These are phyloP conservation scores for Dendrobium catenatum DNA, from an alignment of 106 monocot genomes.

Conservation along the genomic window DNA sequence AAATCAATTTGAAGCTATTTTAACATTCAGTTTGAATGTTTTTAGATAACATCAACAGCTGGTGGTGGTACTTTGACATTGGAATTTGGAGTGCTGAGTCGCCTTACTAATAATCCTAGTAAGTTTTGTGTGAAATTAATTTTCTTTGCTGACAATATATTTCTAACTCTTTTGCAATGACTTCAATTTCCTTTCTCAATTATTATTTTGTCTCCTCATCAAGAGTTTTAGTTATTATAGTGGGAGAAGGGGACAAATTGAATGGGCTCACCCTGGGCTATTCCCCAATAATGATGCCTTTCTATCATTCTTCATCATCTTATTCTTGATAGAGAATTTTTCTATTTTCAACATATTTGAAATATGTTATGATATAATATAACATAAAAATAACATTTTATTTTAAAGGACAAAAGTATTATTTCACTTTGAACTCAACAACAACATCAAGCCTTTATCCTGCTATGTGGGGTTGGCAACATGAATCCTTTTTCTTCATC, in stretches of 20 bases:
- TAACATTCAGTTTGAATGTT: slow-evolving; percentile 9
- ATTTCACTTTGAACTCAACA: no score
- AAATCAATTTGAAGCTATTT: slow-evolving; percentile 4
- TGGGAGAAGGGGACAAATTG: background rate
- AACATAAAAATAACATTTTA: no score
- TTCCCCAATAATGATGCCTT: background rate
- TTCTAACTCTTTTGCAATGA: background rate
- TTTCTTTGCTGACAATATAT: background rate
- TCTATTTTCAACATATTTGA: no score
- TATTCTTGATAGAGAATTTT: no score
- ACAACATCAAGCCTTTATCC: no score
- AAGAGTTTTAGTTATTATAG: background rate
- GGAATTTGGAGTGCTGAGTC: slow-evolving; percentile 92
- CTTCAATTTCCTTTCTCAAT: background rate
- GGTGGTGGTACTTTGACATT: slow-evolving; percentile 98
- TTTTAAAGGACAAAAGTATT: no score
- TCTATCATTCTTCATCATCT: no score
- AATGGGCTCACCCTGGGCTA: background rate
- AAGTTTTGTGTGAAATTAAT: slow-evolving; percentile 17
- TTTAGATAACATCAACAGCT: slow-evolving; percentile 95
- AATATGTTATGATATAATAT: no score
- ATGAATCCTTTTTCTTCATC: no score
- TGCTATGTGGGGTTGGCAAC: no score
- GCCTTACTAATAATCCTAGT: slow-evolving; percentile 83
- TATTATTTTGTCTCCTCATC: background rate